Evolutionary conservation across 2,329 filamentous ascomycete genomes (phyloP).

Genomic region (Lachnellula subtilissima): DNA sequence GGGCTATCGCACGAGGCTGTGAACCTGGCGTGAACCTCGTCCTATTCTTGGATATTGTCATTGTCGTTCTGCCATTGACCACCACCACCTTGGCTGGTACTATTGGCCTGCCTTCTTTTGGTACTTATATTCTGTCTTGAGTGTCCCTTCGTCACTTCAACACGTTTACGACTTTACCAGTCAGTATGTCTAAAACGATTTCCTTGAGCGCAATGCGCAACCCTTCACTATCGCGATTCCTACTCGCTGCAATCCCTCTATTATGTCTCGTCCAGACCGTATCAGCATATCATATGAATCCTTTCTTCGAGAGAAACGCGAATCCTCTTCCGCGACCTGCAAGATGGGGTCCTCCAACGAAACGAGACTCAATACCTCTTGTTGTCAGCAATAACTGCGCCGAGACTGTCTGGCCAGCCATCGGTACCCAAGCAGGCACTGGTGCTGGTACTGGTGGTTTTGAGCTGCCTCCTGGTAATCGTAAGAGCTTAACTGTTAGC

Average conservation of each 20-base stretch:
- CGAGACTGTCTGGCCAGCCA: conserved; percentile 69
- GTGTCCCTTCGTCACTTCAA: background rate
- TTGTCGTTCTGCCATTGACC: background rate
- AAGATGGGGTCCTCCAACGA: conserved; percentile 26
- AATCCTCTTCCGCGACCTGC: conserved; percentile 16
- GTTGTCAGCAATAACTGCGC: conserved; percentile 67
- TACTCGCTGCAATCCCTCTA: conserved; percentile 13
- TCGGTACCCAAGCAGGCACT: conserved; percentile 67
- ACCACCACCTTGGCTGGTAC: background rate
- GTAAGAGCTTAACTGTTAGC: conserved; percentile 59
- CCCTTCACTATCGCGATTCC: conserved; percentile 1
- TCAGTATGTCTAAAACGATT: background rate
- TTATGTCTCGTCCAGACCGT: conserved; percentile 15
- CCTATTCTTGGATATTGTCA: conserved; percentile 2
- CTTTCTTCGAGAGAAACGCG: conserved; percentile 12
- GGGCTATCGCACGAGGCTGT: background rate
- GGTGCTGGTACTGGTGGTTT: conserved; percentile 67
- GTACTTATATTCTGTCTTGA: background rate
- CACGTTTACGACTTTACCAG: background rate
- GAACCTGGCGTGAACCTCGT: background rate
- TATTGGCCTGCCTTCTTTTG: background rate
- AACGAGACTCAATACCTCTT: conserved; percentile 49
- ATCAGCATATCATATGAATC: conserved; percentile 16
- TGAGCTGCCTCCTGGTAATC: conserved; percentile 54
- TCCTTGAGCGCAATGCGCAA: background rate